These are phyloP conservation scores for Wickerhamiella bombiphila DNA, from an alignment of 805 yeast species.

Conservation along the genomic window DNA sequence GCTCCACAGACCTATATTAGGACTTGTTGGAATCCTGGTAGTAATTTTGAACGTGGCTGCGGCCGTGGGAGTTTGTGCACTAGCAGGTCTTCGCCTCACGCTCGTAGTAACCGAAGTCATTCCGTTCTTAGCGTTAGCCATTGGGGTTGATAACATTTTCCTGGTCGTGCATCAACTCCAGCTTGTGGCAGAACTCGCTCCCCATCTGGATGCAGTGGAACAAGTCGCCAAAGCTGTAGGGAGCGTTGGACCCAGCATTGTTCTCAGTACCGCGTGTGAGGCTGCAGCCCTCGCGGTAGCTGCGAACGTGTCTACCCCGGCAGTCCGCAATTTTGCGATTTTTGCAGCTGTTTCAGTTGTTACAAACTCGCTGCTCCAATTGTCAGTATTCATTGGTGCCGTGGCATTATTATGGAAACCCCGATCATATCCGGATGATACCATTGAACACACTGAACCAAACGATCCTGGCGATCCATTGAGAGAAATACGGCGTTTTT, in stretches of 20 bases:
- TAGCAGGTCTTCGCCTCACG: conserved; percentile 71
- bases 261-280: conserved; percentile 65
- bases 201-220: conserved; percentile 37
- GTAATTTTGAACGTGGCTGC: conserved; percentile 69
- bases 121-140: conserved; percentile 81
- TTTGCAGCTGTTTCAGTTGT: conserved; percentile 80
- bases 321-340: conserved; percentile 82
- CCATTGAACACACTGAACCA: conserved; percentile 6
- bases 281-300: conserved; percentile 69
- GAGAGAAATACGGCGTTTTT: conserved; percentile 10
- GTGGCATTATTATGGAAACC: conserved; percentile 34
- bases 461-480: conserved; percentile 8
- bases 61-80: conserved; percentile 68
- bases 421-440: conserved; percentile 35
- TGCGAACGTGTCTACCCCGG: conserved; percentile 81
- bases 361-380: conserved; percentile 60
- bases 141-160: conserved; percentile 93
- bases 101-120: conserved; percentile 92
- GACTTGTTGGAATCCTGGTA: conserved; percentile 69
- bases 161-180: conserved; percentile 68
- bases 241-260: conserved; percentile 74
- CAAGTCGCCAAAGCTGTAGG: conserved; percentile 53
- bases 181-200: conserved; percentile 33
- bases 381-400: conserved; percentile 67
- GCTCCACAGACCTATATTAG: conserved; percentile 52